Base-by-base conservation (phyloP, 129 eudicot genomes). In the Artemisia tridentata region DNA sequence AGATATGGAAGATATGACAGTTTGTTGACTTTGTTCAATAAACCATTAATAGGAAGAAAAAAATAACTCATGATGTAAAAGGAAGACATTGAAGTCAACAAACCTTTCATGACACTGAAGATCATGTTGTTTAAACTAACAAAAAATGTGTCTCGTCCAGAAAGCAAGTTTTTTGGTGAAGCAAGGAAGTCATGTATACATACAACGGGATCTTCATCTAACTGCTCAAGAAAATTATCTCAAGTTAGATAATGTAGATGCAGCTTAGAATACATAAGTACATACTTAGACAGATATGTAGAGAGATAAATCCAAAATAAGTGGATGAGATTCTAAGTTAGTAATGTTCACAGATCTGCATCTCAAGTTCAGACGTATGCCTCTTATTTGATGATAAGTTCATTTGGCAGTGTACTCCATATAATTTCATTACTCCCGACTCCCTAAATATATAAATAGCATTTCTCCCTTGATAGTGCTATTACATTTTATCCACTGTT, bases 81-180 rank as follows among this genome's bases (percentile, higher is more conserved):
- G 47, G 49, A 27, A 20, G n/a, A 55, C 38, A 67, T n/a, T 21
- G 41, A 71, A 18, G 31, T 72, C 47, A 86, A 77, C 83, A 21
- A 69, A 92, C 98, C 98, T 89, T 84, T 76, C 69, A 80, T 71
- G 50, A 89, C 92, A 64, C 83, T 84, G 34, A 85, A 87, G 13
- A 81, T 80, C 74, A 61, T 80, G 81, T 78, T 80, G 74, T 92
- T 80, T 13, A 92, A 69, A 75, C 80, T 85, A 71, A 87, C 83
- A 78, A 79, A 83, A 78, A 87, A 80, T 53, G 85, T 83, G 59
- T 86, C 95, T 63, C 90, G 83, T 74, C 98, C 95, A 74, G 82
- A 80, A 45, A 92, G 90, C 85, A 92, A 81, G 78, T 48, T 87
- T 75, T 90, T 82, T 47, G 90, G 91, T 52, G 90, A 86, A 38